phyloP scores from a whole-genome alignment of 2,329 filamentous ascomycete species.

The Zalaria sp. region DNA sequence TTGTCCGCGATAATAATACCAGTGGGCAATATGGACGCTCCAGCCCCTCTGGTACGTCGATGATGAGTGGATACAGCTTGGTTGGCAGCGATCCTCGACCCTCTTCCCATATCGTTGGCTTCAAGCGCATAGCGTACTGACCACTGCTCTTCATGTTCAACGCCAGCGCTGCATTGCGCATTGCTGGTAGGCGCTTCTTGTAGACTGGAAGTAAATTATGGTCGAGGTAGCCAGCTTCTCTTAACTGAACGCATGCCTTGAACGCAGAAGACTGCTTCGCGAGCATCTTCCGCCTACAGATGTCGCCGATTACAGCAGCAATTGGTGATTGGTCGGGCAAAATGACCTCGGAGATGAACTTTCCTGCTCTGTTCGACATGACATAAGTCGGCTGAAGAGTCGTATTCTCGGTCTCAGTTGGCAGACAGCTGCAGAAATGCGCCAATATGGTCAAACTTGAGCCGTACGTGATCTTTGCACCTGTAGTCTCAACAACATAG shows the following conservation, averaged over 20 bases:
- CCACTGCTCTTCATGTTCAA: slow-evolving; percentile 64
- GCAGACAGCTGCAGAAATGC: slow-evolving; percentile 59
- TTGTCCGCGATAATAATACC: slow-evolving; percentile 53
- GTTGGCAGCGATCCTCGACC: slow-evolving; percentile 31
- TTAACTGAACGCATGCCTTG: slow-evolving; percentile 59
- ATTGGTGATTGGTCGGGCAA: slow-evolving; percentile 65
- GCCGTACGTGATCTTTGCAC: slow-evolving; percentile 65
- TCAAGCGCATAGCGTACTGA: slow-evolving; percentile 63
- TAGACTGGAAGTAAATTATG: slow-evolving; percentile 61
- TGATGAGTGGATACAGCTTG: slow-evolving; percentile 44
- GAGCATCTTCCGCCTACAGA: slow-evolving; percentile 54
- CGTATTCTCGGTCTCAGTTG: slow-evolving; percentile 37
- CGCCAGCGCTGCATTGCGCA: slow-evolving; percentile 78
- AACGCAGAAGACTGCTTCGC: slow-evolving; percentile 88
- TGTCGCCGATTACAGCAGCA: slow-evolving; percentile 46
- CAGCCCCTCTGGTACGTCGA: slow-evolving; percentile 48
- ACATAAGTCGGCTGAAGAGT: slow-evolving; percentile 43
- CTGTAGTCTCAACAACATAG: slow-evolving; percentile 50
- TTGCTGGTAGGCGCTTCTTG: slow-evolving; percentile 55
- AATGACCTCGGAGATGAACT: slow-evolving; percentile 64
- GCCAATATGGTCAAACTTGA: slow-evolving; percentile 59
- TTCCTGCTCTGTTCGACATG: slow-evolving; percentile 38
- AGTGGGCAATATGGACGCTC: slow-evolving; percentile 48
- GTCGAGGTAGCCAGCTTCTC: slow-evolving; percentile 54
- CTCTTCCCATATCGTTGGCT: slow-evolving; percentile 59